Evolutionary conservation across 2,329 filamentous ascomycete genomes (phyloP), one percentile per base, ranked within the genome.

Genomic region (Paraphoma chrysanthemicola): DNA sequence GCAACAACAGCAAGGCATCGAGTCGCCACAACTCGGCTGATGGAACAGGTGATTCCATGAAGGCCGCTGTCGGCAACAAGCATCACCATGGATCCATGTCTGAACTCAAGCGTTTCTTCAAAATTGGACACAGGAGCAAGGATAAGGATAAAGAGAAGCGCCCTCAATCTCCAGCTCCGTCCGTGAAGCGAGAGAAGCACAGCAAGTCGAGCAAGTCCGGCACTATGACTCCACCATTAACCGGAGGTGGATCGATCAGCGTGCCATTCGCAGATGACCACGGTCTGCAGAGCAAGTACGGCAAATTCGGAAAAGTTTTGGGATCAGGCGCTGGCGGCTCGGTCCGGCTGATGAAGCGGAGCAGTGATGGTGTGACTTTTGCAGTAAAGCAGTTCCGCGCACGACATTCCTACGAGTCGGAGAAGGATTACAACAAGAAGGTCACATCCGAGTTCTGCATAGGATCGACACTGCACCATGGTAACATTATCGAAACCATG

Each of bases 381-480:
- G 95, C 95, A 1, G 95, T 98, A 51, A 99, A 99, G 78, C 94
- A 99, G 73, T 99, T 99, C 79, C 85, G 95, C 51, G 88, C 94
- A 52, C 88, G 92, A 33, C 94, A 99, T 77, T 88, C 90, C 0
- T 97, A 97, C 78, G 95, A 99, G 78, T 92, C 90, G 1, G 91
- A 97, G 73, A 92, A 91, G 70, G 95, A 98, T 66, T 99, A 99
- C 72, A 92, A 93, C 66, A 99, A 99, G 79, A 99, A 99, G 76
- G 88, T 99, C 45, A 99, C 95, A 0, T 94, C 95, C 2, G 95
- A 99, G 73, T 99, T 99, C 77, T 99, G 95, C 74, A 94, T 99
- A 66, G 95, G 95, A 11, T 98, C 94, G 2, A 97, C 95, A 0
- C 82, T 99, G 38, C 95, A 98, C 70, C 95, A 99, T 70, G 94